phyloP scores from a whole-genome alignment of 2,329 filamentous ascomycete genomes.

The Exophiala dermatitidis region DNA sequence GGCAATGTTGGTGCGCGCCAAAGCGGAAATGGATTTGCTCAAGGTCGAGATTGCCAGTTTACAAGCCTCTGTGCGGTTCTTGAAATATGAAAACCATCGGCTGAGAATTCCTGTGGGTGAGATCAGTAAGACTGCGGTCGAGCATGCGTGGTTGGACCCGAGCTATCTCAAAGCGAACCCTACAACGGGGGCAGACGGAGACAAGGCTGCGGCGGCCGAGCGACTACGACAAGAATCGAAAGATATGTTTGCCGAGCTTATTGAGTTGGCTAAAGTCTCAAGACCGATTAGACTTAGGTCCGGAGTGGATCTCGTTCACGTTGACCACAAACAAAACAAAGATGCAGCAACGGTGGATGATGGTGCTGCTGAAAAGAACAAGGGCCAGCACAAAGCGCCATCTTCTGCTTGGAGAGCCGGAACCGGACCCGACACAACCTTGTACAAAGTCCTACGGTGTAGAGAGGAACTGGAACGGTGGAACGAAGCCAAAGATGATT shows the following conservation, averaged over 20 bases:
- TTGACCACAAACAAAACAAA: not conserved
- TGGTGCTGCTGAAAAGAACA: too few species aligned
- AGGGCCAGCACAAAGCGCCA: too few species aligned
- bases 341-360: not conserved
- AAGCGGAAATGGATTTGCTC: conserved; percentile 20
- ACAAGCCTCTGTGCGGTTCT: conserved; percentile 41
- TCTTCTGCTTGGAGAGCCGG: conserved; percentile 28
- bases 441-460: conserved; percentile 39
- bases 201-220: conserved; percentile 18
- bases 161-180: conserved; percentile 10
- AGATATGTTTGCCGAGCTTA: conserved; percentile 38
- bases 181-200: not conserved
- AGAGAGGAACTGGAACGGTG: conserved; percentile 43
- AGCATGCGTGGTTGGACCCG: conserved; percentile 40
- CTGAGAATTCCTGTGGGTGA: conserved; percentile 20
- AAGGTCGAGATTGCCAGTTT: conserved; percentile 37
- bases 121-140: conserved; percentile 23
- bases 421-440: conserved; percentile 1
- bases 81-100: conserved; percentile 41
- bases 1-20: conserved; percentile 35
- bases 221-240: conserved; percentile 37
- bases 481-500: conserved; percentile 26
- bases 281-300: conserved; percentile 35
- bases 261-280: conserved; percentile 39
- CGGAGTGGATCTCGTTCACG: not conserved